These are phyloP conservation scores for Microcyclospora tardicrescens DNA, from an alignment of 2,329 filamentous ascomycete species.

Conservation along the genomic window DNA sequence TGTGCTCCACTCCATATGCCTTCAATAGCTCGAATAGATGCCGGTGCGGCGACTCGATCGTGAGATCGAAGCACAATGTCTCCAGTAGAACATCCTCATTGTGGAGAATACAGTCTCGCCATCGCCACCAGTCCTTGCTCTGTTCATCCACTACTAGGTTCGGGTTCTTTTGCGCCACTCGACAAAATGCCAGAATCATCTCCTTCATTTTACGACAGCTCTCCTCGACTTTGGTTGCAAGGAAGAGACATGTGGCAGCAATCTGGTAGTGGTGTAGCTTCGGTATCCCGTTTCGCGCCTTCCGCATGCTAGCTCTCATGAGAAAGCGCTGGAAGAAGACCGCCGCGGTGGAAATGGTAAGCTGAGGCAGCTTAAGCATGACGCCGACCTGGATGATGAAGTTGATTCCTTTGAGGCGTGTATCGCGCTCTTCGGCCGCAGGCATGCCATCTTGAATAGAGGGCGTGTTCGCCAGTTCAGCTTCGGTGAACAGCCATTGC, in stretches of 20 bases:
- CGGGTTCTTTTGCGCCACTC: conserved; percentile 87
- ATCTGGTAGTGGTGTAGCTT: conserved; percentile 81
- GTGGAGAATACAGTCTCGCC: conserved; percentile 84
- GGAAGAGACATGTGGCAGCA: conserved; percentile 79
- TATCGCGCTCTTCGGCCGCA: conserved; percentile 61
- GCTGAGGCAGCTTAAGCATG: conserved; percentile 79
- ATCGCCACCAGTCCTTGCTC: conserved; percentile 96
- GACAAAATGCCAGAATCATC: conserved; percentile 82
- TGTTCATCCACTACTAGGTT: conserved; percentile 88
- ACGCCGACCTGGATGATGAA: conserved; percentile 94
- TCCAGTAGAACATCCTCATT: conserved; percentile 91
- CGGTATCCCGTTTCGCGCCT: conserved; percentile 48
- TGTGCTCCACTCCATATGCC: conserved; percentile 59
- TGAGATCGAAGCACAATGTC: conserved; percentile 83
- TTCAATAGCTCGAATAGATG: conserved; percentile 70
- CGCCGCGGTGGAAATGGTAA: conserved; percentile 81
- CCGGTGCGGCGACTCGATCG: conserved; percentile 77
- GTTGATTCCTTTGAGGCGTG: conserved; percentile 83
- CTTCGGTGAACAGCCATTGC: conserved; percentile 83
- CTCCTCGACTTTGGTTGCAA: conserved; percentile 95
- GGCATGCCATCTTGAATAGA: conserved; percentile 73
- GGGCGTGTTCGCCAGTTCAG: conserved; percentile 71
- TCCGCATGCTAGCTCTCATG: conserved; percentile 75
- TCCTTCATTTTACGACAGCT: conserved; percentile 94
- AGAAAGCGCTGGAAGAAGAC: conserved; percentile 95